These are phyloP conservation scores for Lepraria neglecta DNA, from an alignment of 495 filamentous ascomycete species.

Conservation along the genomic window DNA sequence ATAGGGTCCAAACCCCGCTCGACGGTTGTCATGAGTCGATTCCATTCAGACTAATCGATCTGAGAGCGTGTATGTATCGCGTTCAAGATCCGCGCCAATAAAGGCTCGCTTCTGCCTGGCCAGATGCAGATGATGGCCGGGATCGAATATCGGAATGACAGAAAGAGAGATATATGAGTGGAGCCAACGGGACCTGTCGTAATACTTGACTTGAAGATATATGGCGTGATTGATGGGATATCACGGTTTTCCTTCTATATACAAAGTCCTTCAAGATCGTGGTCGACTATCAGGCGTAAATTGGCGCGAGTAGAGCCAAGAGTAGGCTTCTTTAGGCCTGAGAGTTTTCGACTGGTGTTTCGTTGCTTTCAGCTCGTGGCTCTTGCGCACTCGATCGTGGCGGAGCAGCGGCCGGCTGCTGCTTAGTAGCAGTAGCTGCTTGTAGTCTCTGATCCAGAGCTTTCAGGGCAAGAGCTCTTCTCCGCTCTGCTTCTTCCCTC, in stretches of 20 bases:
- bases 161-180: not conserved
- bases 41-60: not conserved
- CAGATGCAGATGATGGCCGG: not conserved
- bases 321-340: not conserved
- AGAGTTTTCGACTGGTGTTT: not conserved
- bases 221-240: not conserved
- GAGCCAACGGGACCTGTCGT: not conserved
- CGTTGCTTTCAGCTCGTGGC: slow-evolving; percentile 30
- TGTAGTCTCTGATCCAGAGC: slow-evolving; percentile 87
- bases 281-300: not conserved
- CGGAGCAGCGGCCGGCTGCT: slow-evolving; percentile 32
- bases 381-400: slow-evolving; percentile 34
- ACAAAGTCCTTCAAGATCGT: not conserved
- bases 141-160: not conserved
- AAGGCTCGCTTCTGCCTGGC: not conserved
- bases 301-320: not conserved
- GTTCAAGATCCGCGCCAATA: not conserved
- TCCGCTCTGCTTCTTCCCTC: slow-evolving; percentile 85
- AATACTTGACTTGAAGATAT: not conserved
- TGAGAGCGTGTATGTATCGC: not conserved
- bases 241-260: not conserved
- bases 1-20: not conserved
- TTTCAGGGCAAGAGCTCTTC: slow-evolving; percentile 81
- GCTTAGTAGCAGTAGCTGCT: slow-evolving; percentile 58
- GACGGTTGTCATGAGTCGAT: not conserved